These are phyloP conservation scores for Withania somnifera DNA, from an alignment of 305 asterid species.

Conservation along the genomic window DNA sequence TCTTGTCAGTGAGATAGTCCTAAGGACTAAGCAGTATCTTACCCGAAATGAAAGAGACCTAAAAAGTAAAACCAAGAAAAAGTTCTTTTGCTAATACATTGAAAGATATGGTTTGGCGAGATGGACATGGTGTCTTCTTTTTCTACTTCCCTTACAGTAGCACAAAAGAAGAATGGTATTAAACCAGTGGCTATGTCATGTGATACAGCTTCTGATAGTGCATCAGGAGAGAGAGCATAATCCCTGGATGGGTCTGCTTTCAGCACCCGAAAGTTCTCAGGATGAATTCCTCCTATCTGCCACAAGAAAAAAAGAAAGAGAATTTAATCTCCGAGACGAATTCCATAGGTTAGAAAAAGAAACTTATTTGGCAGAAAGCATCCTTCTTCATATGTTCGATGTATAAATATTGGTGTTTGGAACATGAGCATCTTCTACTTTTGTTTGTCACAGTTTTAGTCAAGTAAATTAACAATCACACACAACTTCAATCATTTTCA, in stretches of 20 bases:
- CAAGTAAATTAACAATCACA: background rate
- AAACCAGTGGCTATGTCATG: conserved; percentile 58
- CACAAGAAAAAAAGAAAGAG: conserved; percentile 9
- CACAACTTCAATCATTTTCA: background rate
- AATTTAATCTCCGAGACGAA: background rate
- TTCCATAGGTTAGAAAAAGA: background rate
- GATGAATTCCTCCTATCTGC: conserved; percentile 81
- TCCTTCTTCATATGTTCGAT: background rate
- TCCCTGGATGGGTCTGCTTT: conserved; percentile 53
- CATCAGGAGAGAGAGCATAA: conserved; percentile 63
- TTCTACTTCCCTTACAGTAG: conserved; percentile 61
- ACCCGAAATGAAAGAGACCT: background rate
- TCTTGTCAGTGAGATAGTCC: conserved; percentile 1
- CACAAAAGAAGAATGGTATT: conserved; percentile 92
- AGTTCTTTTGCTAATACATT: background rate
- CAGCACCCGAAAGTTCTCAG: conserved; percentile 62
- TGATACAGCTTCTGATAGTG: conserved; percentile 52
- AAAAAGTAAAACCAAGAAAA: background rate
- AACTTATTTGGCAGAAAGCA: background rate
- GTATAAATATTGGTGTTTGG: background rate
- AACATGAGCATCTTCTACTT: background rate
- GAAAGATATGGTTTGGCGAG: background rate
- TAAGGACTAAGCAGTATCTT: background rate
- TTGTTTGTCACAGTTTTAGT: background rate
- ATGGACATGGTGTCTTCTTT: background rate